Conservation (phyloP, 495 filamentous ascomycete species). For the Lasiosphaeris hirsuta region DNA sequence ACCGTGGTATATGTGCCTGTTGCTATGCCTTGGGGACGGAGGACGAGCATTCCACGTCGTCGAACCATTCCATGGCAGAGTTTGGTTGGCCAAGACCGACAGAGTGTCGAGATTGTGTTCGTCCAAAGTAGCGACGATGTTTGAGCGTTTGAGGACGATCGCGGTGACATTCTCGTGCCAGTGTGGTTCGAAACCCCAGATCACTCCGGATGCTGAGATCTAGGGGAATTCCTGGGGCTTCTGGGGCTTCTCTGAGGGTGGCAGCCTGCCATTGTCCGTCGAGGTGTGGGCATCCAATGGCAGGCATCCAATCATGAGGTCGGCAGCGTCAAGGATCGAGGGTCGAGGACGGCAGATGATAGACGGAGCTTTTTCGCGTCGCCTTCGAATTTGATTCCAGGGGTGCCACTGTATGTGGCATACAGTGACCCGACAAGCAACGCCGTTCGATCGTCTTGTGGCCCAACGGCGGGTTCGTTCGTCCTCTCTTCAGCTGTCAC, state of each 20-base stretch:
- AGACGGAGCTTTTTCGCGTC: constrained; percentile 6
- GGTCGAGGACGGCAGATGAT: constrained; percentile 13
- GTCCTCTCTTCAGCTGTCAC: too few species aligned
- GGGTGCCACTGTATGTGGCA: too few species aligned
- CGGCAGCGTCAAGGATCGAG: not conserved
- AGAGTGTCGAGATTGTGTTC: constrained; percentile 19
- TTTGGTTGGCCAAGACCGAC: constrained; percentile 12
- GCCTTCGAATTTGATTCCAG: not conserved
- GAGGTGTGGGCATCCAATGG: not conserved
- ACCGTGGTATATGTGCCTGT: constrained; percentile 30
- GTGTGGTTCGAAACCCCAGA: constrained; percentile 30
- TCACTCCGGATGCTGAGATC: constrained; percentile 19
- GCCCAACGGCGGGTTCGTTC: too few species aligned
- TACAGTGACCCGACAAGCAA: not conserved
- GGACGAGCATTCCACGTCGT: constrained; percentile 20
- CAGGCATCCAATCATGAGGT: not conserved
- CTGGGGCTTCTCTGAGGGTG: not conserved
- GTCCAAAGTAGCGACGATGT: constrained; percentile 16
- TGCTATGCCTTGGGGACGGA: constrained; percentile 27
- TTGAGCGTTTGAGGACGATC: constrained; percentile 15
- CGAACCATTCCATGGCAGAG: constrained; percentile 17
- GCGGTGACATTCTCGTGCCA: constrained; percentile 4
- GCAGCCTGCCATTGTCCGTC: constrained; percentile 6
- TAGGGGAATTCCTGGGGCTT: not conserved
- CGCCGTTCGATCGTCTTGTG: not conserved